A percentile compares a stretch with the other conserved stretches of the same genome.
Evolutionary conservation across 2,329 filamentous ascomycete genomes (phyloP).

Genomic region (Trichoderma atrobrunneum): DNA sequence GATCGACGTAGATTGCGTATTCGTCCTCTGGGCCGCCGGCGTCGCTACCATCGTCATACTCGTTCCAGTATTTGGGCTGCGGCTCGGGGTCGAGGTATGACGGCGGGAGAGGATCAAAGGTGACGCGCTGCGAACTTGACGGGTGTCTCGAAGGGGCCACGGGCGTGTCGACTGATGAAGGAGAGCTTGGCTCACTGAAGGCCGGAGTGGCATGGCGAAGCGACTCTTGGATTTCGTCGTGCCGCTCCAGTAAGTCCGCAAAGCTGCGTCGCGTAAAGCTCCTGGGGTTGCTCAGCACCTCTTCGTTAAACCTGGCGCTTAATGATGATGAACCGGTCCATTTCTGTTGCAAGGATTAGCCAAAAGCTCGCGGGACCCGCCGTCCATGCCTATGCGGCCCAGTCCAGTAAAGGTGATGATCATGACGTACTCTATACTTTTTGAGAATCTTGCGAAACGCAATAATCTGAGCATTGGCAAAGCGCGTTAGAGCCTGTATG

Average conservation of each 20-base stretch:
- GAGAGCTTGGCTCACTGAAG: slow-evolving; percentile 41
- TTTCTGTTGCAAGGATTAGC: slow-evolving; percentile 50
- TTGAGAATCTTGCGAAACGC: slow-evolving; percentile 82
- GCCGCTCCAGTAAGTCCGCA: slow-evolving; percentile 46
- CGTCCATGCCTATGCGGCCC: neutral
- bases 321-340: slow-evolving; percentile 74
- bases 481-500: slow-evolving; percentile 66
- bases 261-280: slow-evolving; percentile 71
- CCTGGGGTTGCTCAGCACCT: slow-evolving; percentile 63
- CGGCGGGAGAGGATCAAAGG: slow-evolving; percentile 34
- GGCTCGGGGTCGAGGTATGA: slow-evolving; percentile 26
- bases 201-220: slow-evolving; percentile 47
- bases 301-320: slow-evolving; percentile 62
- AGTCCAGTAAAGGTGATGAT: neutral
- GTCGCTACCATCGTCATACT: slow-evolving; percentile 81
- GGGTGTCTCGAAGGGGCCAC: neutral
- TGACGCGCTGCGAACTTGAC: slow-evolving; percentile 21
- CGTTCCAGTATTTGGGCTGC: slow-evolving; percentile 70
- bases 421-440: slow-evolving; percentile 65
- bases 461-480: slow-evolving; percentile 68
- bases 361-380: neutral
- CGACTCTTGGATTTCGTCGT: slow-evolving; percentile 48
- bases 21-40: slow-evolving; percentile 55
- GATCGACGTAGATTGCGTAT: slow-evolving; percentile 74
- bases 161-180: slow-evolving; percentile 29